Evolutionary conservation across 2,329 filamentous ascomycete species (phyloP), one percentile per base, ranked within the genome.

Genomic region (Xylaria sp.): DNA sequence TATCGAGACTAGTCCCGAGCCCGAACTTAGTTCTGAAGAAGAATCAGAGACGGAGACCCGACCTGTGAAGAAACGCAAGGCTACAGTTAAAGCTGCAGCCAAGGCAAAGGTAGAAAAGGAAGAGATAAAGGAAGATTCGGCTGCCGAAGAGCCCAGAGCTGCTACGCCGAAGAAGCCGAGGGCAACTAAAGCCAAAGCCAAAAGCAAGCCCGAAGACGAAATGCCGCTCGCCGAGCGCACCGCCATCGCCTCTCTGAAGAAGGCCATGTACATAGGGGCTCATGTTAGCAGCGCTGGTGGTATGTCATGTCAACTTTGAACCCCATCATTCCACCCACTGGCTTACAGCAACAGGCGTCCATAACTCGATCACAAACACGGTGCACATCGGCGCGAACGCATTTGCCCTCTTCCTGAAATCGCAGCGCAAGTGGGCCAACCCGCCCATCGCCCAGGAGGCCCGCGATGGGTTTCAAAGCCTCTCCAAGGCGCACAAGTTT

Each of bases 371-470:
- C 67, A 84, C 86, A 25, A 97, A 97, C 75, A 89, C 92, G 54
- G 78, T 91, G 1, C 88, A 94, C 59, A 94, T 97, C 72, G 94
- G 94, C 62, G 94, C 92, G 71, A 99, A 98, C 79, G 90, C 94
- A 10, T 97, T 98, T 75, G 96, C 96, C 3, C 85, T 98, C 23
- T 99, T 99, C 82, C 86, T 99, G 74, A 98, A 98, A 79, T 97
- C 93, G 0, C 96, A 99, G 80, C 90, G 94, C 64, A 98, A 97
- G 83, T 99, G 96, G 96, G 86, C 88, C 33, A 97, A 92, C 76
- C 93, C 94, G 9, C 88, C 92, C 0, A 85, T 99, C 4, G 86
- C 91, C 31, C 81, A 89, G 48, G 89, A 92, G 31, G 88, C 91
- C 62, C 86, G 88, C 59, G 85, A 89, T 51, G 86, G 89, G 48